Evolutionary conservation across 495 filamentous ascomycete species (phyloP).

Genomic region (Pseudomonodictys pantanalensis): DNA sequence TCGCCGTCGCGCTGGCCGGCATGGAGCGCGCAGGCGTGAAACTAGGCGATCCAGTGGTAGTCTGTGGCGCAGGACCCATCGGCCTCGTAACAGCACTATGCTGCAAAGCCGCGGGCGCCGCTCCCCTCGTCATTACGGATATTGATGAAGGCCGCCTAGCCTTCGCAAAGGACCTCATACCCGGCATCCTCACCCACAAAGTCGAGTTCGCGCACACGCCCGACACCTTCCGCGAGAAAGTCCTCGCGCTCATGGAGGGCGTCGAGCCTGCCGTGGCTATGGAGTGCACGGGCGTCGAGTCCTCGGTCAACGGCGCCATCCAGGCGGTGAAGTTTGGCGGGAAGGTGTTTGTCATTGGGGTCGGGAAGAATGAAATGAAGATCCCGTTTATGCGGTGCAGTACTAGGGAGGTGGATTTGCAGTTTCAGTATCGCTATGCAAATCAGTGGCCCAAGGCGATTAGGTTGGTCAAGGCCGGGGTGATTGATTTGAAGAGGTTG

Average conservation of each 20-base stretch:
- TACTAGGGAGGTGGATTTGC: conserved; percentile 86
- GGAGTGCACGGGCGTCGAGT: conserved; percentile 94
- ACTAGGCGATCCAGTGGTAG: conserved; percentile 77
- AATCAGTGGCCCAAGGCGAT: conserved; percentile 97
- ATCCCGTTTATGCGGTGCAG: conserved; percentile 90
- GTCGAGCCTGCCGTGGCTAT: conserved; percentile 73
- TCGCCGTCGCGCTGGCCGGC: conserved; percentile 79
- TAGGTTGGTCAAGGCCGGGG: conserved; percentile 74
- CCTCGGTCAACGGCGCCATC: conserved; percentile 77
- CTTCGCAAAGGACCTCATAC: conserved; percentile 77
- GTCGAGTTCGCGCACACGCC: conserved; percentile 62
- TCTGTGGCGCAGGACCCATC: conserved; percentile 90
- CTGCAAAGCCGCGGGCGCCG: conserved; percentile 75
- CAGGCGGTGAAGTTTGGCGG: conserved; percentile 88
- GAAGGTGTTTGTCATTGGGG: conserved; percentile 90
- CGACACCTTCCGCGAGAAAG: conserved; percentile 66
- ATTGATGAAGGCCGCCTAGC: conserved; percentile 79
- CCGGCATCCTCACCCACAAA: conserved; percentile 71
- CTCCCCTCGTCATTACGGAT: conserved; percentile 86
- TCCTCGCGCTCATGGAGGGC: conserved; percentile 64
- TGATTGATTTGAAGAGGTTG: conserved; percentile 74
- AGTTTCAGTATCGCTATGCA: conserved; percentile 92
- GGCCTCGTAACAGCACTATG: conserved; percentile 82
- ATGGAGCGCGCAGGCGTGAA: conserved; percentile 74
- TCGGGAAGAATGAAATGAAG: conserved; percentile 90